These are phyloP conservation scores for Striga asiatica DNA, from an alignment of 257 asterid genomes.

Conservation along the genomic window DNA sequence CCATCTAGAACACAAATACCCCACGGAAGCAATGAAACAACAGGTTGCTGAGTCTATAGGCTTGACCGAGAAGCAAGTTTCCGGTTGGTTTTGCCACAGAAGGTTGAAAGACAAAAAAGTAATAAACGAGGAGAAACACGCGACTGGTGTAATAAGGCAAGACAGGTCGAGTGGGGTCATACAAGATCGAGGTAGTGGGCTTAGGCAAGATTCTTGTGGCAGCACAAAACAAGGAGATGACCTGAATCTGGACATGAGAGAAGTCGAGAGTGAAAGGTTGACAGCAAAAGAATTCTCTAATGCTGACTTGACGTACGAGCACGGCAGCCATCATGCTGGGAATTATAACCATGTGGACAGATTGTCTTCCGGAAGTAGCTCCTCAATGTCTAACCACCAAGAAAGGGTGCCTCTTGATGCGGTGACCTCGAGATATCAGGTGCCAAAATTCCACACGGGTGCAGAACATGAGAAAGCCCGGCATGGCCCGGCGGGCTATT, in stretches of 20 bases:
- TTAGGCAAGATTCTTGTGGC: slow-evolving; percentile 76
- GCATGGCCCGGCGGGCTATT: slow-evolving; percentile 71
- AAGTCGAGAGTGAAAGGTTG: slow-evolving; percentile 59
- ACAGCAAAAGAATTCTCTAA: slow-evolving; percentile 32
- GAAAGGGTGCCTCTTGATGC: slow-evolving; percentile 26
- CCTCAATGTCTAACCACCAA: slow-evolving; percentile 28
- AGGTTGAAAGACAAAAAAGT: slow-evolving; percentile 68
- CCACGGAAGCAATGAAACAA: slow-evolving; percentile 49
- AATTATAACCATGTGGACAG: slow-evolving; percentile 26
- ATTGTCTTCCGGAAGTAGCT: slow-evolving; percentile 55
- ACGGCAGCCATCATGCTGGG: slow-evolving; percentile 27
- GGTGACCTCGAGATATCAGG: slow-evolving; percentile 28
- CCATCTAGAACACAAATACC: slow-evolving; percentile 69
- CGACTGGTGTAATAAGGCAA: slow-evolving; percentile 42
- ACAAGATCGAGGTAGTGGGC: slow-evolving; percentile 70
- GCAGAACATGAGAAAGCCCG: slow-evolving; percentile 30
- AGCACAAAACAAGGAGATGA: slow-evolving; percentile 69
- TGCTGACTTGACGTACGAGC: slow-evolving; percentile 37
- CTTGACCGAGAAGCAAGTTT: slow-evolving; percentile 70
- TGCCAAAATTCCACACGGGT: slow-evolving; percentile 26
- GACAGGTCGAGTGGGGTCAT: slow-evolving; percentile 55
- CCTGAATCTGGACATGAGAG: slow-evolving; percentile 39
- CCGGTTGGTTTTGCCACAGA: slow-evolving; percentile 90
- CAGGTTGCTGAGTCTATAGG: slow-evolving; percentile 56
- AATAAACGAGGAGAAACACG: slow-evolving; percentile 23